These are phyloP conservation scores for Hemerocallis citrina DNA, from an alignment of 106 monocot species.

Conservation along the genomic window DNA sequence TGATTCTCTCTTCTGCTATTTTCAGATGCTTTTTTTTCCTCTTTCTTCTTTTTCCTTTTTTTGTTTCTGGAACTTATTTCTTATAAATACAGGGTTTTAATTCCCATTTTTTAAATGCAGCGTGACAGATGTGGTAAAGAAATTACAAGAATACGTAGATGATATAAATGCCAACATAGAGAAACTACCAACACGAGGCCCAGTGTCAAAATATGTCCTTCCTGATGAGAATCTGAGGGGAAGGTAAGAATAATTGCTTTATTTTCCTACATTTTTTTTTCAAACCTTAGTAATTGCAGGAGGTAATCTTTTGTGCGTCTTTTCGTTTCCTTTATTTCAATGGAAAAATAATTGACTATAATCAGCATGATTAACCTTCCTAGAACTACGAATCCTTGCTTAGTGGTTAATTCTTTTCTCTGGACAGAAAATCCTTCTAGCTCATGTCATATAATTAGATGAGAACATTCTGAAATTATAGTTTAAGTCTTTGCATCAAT, in stretches of 20 bases:
- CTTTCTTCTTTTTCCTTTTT: not conserved
- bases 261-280: not conserved
- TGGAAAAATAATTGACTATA: not conserved
- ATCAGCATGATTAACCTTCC: not conserved
- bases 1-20: constrained; percentile 7
- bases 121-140: constrained; percentile 63
- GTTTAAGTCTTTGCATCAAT: not conserved
- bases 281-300: not conserved
- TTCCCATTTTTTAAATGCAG: constrained; percentile 30
- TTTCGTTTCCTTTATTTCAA: not conserved
- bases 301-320: not conserved
- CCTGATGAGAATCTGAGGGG: constrained; percentile 83
- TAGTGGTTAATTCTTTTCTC: not conserved
- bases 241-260: constrained; percentile 28
- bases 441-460: not conserved
- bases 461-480: not conserved
- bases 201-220: constrained; percentile 91
- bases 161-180: constrained; percentile 88
- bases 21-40: not conserved
- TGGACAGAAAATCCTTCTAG: not conserved
- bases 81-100: not conserved
- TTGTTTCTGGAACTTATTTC: not conserved
- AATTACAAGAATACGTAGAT: constrained; percentile 85
- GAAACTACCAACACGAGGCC: constrained; percentile 65
- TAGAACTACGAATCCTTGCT: not conserved